Base-by-base conservation (phyloP, 2,329 filamentous ascomycete species). In the Fonsecaea monophora region DNA sequence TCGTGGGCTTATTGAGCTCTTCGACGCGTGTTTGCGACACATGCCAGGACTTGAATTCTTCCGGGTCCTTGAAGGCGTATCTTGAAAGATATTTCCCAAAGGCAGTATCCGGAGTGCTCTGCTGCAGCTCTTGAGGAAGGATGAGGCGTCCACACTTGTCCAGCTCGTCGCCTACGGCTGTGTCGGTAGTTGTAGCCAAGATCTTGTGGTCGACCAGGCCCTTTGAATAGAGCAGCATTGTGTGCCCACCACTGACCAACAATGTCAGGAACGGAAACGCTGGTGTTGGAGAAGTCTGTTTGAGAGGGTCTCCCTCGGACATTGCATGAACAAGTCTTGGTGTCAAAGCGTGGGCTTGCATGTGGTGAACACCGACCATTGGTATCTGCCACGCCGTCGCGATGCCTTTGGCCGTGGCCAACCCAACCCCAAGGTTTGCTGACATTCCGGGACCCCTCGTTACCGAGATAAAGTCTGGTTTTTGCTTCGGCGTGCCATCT, bases 271-370 rank as follows among this genome's bases (percentile, higher is more conserved):
- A 97, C 0, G 95, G 94, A 72, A 96, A 97, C 0, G 79, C 74
- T 0, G 90, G 90, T 10, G 58, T 35, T 4, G 53, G 15, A 45
- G 53, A 50, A 4, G 48, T 12, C 7, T 34, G 21, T 25, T 38
- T 21, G 4, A 59, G 53, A 7, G 68, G 71, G 60, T 68, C 60
- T 12, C 68, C 70, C 21, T 67, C 71, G 60, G 82, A 75, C 67
- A 94, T 78, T 4, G 91, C 90, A 37, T 82, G 80, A 3, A 90
- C 89, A 50, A 99, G 85, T 9, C 92, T 85, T 15, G 94, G 91
- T 18, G 95, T 98, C 69, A 99, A 81, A 18, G 95, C 90, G 78
- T 99, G 95, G 10, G 94, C 95, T 77, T 97, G 94, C 95, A 99
- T 98, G 78, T 99, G 95, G 77, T 99, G 91, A 0, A 97, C 91